phyloP scores from a whole-genome alignment of 1,284 basidiomycete species.

The Marasmius fiardii region DNA sequence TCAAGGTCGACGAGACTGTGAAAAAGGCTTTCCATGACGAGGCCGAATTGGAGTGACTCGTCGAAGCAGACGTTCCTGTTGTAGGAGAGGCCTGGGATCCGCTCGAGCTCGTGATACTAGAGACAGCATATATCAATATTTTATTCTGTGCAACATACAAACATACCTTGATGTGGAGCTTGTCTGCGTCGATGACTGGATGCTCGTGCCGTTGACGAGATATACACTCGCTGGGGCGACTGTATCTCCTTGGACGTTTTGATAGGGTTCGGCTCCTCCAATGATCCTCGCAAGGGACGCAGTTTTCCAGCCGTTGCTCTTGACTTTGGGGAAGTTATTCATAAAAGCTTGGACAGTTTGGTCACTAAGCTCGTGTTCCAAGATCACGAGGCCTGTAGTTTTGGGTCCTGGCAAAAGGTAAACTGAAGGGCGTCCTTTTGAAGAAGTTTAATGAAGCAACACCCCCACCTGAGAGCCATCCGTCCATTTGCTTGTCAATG shows the following conservation, averaged over 20 bases:
- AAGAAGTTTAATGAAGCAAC: conserved; percentile 6
- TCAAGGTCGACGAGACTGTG: neutral
- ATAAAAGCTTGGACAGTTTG: conserved; percentile 69
- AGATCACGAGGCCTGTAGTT: conserved; percentile 70
- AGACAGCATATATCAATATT: neutral
- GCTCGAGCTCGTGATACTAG: neutral
- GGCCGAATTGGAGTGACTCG: conserved; percentile 7
- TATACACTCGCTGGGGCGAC: conserved; percentile 2
- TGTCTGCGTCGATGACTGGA: neutral
- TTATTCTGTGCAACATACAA: too few species aligned
- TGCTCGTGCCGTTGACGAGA: neutral
- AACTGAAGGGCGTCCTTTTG: conserved; percentile 11
- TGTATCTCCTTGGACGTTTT: conserved; percentile 39
- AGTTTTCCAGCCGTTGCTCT: conserved; percentile 64
- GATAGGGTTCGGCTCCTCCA: conserved; percentile 41
- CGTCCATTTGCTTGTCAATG: conserved; percentile 44
- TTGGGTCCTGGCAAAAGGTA: conserved; percentile 47
- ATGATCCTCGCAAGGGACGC: conserved; percentile 51
- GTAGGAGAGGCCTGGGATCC: neutral
- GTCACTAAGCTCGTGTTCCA: conserved; percentile 81
- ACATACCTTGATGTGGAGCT: conserved; percentile 1
- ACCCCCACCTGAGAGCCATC: conserved; percentile 52
- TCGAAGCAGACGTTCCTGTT: neutral
- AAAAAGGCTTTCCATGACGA: neutral
- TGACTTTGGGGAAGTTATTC: conserved; percentile 60